phyloP scores from a whole-genome alignment of 768 basidiomycete genomes.

The Amanita thiersii region DNA sequence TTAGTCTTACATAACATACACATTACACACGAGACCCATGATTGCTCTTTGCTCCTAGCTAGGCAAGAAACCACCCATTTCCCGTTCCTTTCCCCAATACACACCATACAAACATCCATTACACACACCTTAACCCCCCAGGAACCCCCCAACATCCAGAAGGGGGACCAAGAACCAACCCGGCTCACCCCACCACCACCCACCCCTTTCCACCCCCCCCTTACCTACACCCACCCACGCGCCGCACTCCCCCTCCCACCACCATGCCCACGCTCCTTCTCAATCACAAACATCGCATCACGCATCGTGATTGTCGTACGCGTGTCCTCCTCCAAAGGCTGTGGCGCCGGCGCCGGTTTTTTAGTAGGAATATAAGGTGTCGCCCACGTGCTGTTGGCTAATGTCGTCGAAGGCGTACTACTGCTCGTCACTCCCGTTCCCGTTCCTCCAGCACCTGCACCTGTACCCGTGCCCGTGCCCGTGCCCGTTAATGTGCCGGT shows the following conservation, averaged over 20 bases:
- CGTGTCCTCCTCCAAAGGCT: slow-evolving; percentile 48
- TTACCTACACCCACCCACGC: slow-evolving; percentile 54
- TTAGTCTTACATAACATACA: too few species aligned
- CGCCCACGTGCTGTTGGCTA: slow-evolving; percentile 41
- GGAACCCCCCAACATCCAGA: too few species aligned
- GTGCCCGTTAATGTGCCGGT: slow-evolving; percentile 16
- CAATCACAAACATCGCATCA: slow-evolving; percentile 82
- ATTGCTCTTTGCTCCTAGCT: too few species aligned
- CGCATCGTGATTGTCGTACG: slow-evolving; percentile 57
- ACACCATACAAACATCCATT: too few species aligned
- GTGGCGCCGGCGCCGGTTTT: slow-evolving; percentile 26
- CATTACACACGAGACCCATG: too few species aligned
- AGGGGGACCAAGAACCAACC: too few species aligned
- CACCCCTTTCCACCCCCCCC: too few species aligned
- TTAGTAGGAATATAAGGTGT: slow-evolving; percentile 55
- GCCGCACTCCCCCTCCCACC: slow-evolving; percentile 72
- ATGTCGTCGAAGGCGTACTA: slow-evolving; percentile 14
- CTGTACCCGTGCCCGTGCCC: slow-evolving; percentile 18
- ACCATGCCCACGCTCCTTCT: slow-evolving; percentile 77
- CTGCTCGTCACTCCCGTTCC: slow-evolving; percentile 20
- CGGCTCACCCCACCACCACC: too few species aligned
- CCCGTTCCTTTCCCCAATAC: too few species aligned
- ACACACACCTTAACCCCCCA: too few species aligned
- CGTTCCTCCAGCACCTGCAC: slow-evolving; percentile 17
- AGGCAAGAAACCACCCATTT: too few species aligned